Percentiles rank a stretch among this genome's conserved stretches.
phyloP scores from a whole-genome alignment of 139 green algal genomes.

The Edaphochlamys debaryana region DNA sequence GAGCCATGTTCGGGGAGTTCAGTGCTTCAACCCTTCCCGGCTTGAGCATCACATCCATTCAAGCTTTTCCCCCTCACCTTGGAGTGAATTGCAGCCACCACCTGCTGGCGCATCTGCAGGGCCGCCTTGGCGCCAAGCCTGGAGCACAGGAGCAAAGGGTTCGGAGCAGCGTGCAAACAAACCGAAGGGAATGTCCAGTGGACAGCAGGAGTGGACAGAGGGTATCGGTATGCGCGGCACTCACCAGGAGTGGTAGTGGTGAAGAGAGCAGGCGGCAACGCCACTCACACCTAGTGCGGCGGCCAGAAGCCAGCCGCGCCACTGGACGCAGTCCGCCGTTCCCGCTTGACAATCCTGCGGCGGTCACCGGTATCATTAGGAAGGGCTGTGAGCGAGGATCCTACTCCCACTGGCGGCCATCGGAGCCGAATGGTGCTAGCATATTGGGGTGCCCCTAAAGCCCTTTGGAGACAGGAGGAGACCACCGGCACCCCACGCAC shows the following conservation, averaged over 20 bases:
- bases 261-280: constrained; percentile 55
- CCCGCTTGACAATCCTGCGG: neutral
- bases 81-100: constrained; percentile 51
- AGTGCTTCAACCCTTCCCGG: no score
- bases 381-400: no score
- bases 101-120: constrained; percentile 68
- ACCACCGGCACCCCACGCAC: no score
- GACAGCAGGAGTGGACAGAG: no score
- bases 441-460: no score
- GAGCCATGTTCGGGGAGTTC: neutral
- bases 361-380: neutral
- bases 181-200: no score
- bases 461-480: no score
- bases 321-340: constrained; percentile 6
- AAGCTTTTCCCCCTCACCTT: constrained; percentile 19
- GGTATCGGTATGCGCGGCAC: no score
- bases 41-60: neutral
- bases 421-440: neutral
- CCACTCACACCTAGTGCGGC: constrained; percentile 48
- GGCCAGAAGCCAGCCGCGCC: constrained; percentile 71
- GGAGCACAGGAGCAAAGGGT: no score
- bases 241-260: neutral
- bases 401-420: no score
- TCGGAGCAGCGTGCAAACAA: no score
- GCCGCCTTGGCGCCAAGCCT: constrained; percentile 78